A percentile compares a stretch with the other conserved stretches of the same genome.
Conservation (phyloP, 345 rosid genomes). For the Eucalyptus guilfoylei region DNA sequence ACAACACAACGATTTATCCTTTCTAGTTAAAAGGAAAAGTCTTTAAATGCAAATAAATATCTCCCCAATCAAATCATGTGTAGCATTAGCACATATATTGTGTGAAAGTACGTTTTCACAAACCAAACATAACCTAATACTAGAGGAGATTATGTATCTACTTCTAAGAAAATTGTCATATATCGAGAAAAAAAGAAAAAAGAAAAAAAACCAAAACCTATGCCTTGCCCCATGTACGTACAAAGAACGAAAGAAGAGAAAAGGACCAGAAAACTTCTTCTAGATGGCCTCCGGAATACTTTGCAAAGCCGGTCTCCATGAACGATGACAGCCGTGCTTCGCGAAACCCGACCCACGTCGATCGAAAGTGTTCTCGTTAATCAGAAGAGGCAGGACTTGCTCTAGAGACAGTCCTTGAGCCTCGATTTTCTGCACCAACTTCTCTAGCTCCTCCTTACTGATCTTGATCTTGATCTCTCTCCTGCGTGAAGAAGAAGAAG, state of each 20-base stretch:
- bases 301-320: neutral
- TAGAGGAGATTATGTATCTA: neutral
- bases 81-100: neutral
- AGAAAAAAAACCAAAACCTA: neutral
- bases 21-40: neutral
- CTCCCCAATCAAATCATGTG: neutral
- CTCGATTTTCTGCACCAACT: neutral
- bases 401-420: neutral
- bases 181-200: neutral
- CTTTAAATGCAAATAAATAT: neutral
- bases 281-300: neutral
- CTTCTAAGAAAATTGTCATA: neutral
- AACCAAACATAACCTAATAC: neutral
- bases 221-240: neutral
- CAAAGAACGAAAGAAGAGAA: neutral
- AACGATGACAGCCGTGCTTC: neutral
- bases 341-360: accelerated
- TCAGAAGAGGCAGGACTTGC: neutral
- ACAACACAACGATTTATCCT: neutral
- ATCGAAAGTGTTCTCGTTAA: accelerated
- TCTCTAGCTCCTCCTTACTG: neutral
- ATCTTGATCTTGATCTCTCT: neutral
- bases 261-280: neutral
- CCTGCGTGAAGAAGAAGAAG: neutral
- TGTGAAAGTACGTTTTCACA: neutral